Base-by-base conservation (phyloP, 306 rosid genomes). In the Vicia villosa region DNA sequence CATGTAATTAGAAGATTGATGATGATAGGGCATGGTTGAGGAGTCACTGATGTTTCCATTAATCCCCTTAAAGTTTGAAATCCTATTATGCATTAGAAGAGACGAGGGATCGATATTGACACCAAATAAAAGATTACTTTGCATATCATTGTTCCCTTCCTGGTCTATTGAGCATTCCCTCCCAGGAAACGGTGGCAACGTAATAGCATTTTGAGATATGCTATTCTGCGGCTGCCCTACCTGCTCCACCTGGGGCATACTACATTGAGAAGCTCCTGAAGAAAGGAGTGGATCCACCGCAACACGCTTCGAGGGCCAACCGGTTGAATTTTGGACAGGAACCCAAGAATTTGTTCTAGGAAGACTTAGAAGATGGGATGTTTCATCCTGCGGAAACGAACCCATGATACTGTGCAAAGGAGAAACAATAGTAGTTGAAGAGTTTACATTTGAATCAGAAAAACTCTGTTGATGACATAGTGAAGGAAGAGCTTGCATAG, bases 141-240 rank as follows among this genome's bases (percentile, higher is more conserved):
- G 97, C 1, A 95, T 92, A 82, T 94, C 99, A 32, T 74, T 77
- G 69, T 79, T 79, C 47, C 95, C 96, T 75, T 83, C 96, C 72
- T 88, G 99, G 77, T 94, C 96, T 58, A 89, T 69, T 2, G 90
- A 51, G 86, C 92, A 91, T 76, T 88, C 99, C 81, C 96, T 83
- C 21, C 97, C 97, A 6, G 99, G 99, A 83, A 94, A 94, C 14
- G 99, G 99, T 4, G 99, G 97, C 79, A 94, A 84, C 2, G 95
- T 80, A 70, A 91, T 38, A 60, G 83, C 65, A 83, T 79, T 83
- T 34, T 74, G 90, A 41, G 95, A 82, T 63, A 86, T 19, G 7
- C 82, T 76, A 26, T 74, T 72, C 54, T 68, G 97, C 10, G 91
- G 79, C 68, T 75, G 82, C 60, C 89, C 92, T 70, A 92, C 72